Percentiles rank a stretch among this genome's conserved stretches.
Conservation (phyloP, 257 asterid genomes). For the Nicotiana tomentosiformis region DNA sequence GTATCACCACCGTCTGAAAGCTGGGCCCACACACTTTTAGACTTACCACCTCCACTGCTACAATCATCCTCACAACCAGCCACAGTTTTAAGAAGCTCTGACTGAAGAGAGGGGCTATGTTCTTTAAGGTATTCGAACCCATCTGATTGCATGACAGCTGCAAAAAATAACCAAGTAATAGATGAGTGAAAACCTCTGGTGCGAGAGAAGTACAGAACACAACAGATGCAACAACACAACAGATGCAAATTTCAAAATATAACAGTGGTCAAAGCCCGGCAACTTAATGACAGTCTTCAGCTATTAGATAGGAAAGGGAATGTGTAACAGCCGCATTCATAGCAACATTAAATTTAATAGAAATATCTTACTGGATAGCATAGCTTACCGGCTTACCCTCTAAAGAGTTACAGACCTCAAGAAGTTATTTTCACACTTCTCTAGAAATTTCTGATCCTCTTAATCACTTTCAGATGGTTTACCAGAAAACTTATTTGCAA, state of each 20-base stretch:
- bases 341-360: background rate
- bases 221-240: background rate
- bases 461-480: background rate
- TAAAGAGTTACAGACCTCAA: background rate
- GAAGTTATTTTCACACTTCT: background rate
- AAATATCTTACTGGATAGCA: background rate
- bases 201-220: background rate
- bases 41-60: slow-evolving; percentile 82
- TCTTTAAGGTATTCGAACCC: slow-evolving; percentile 87
- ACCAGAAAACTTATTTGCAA: background rate
- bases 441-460: background rate
- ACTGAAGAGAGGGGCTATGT: slow-evolving; percentile 65
- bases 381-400: background rate
- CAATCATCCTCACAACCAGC: slow-evolving; percentile 95
- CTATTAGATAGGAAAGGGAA: background rate
- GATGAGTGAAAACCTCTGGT: background rate
- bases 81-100: slow-evolving; percentile 81
- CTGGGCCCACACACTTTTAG: slow-evolving; percentile 91
- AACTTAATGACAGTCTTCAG: background rate
- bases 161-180: slow-evolving; percentile 5
- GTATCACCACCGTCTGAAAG: slow-evolving; percentile 94
- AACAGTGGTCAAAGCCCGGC: background rate
- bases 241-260: background rate
- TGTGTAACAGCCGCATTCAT: background rate
- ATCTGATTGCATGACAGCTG: slow-evolving; percentile 94